These are phyloP conservation scores for Saturnispora gosingensis DNA, from an alignment of 805 yeast genomes.

Conservation along the genomic window DNA sequence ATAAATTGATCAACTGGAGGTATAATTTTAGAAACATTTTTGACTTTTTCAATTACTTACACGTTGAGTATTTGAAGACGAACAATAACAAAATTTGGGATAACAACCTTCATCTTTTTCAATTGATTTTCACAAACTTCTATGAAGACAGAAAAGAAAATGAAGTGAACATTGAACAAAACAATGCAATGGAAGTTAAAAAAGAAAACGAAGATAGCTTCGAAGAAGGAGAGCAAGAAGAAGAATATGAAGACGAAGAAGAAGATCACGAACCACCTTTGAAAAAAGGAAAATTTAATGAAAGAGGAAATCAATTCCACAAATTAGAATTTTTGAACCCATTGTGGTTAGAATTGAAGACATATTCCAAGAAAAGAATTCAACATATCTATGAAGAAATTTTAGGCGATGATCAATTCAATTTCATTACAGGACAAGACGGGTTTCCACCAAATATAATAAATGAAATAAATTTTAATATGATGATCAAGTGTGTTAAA, in stretches of 20 bases:
- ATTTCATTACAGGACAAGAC: slow-evolving; percentile 12
- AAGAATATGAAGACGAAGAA: background rate
- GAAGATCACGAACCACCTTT: background rate
- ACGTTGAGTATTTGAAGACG: slow-evolving; percentile 17
- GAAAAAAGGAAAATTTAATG: background rate
- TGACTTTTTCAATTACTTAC: slow-evolving; percentile 23
- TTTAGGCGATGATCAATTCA: slow-evolving; percentile 20
- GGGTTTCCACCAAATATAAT: slow-evolving; percentile 7
- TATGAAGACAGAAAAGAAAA: slow-evolving; percentile 10
- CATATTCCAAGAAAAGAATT: slow-evolving; percentile 8
- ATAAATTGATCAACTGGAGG: slow-evolving; percentile 25
- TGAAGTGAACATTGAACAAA: slow-evolving; percentile 8
- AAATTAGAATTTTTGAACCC: slow-evolving; percentile 18
- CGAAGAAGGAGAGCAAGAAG: background rate
- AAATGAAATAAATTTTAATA: slow-evolving; percentile 6
- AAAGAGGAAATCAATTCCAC: background rate
- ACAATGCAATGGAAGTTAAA: background rate
- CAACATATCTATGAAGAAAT: slow-evolving; percentile 18
- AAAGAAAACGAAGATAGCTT: slow-evolving; percentile 4
- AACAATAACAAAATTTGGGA: slow-evolving; percentile 21
- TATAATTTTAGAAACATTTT: slow-evolving; percentile 20
- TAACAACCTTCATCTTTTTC: slow-evolving; percentile 23
- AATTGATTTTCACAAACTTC: slow-evolving; percentile 18
- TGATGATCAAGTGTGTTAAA: slow-evolving; percentile 14
- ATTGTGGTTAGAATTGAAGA: slow-evolving; percentile 15